Evolutionary conservation across 1,139 yeast species (phyloP).

Genomic region (Nematodospora anomalae): DNA sequence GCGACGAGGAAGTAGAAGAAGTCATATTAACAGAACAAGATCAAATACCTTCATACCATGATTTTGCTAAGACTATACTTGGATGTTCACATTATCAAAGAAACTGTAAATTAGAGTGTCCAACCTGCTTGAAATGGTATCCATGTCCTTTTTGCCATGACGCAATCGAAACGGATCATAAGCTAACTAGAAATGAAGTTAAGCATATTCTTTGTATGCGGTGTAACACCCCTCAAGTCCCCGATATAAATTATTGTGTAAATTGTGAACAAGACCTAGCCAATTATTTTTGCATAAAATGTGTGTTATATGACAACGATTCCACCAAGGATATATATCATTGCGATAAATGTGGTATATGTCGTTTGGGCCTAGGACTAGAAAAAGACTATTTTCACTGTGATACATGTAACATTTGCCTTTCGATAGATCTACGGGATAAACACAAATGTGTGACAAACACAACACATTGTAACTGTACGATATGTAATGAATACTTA

Average conservation of each 20-base stretch:
- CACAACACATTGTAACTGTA: constrained; percentile 88
- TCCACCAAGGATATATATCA: constrained; percentile 81
- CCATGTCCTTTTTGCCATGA: constrained; percentile 90
- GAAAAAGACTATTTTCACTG: constrained; percentile 92
- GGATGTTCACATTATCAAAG: constrained; percentile 88
- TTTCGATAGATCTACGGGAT: constrained; percentile 74
- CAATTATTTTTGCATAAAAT: constrained; percentile 70
- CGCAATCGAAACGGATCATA: constrained; percentile 53
- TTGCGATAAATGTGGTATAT: constrained; percentile 90
- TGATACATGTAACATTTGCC: constrained; percentile 85
- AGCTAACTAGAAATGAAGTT: constrained; percentile 62
- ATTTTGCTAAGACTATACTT: constrained; percentile 35
- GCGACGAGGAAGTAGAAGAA: constrained; percentile 27
- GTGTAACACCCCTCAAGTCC: constrained; percentile 74
- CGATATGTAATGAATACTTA: constrained; percentile 89
- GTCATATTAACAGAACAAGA: constrained; percentile 52
- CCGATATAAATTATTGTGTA: constrained; percentile 62
- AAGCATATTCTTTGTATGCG: constrained; percentile 76
- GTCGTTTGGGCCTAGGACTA: constrained; percentile 84
- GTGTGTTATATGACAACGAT: constrained; percentile 85
- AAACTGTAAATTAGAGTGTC: constrained; percentile 81
- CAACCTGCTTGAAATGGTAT: constrained; percentile 71
- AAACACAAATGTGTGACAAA: constrained; percentile 83
- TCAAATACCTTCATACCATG: constrained; percentile 50
- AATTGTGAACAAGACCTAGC: constrained; percentile 70